phyloP scores from a whole-genome alignment of 83 land plant species.

The Picea mariana region DNA sequence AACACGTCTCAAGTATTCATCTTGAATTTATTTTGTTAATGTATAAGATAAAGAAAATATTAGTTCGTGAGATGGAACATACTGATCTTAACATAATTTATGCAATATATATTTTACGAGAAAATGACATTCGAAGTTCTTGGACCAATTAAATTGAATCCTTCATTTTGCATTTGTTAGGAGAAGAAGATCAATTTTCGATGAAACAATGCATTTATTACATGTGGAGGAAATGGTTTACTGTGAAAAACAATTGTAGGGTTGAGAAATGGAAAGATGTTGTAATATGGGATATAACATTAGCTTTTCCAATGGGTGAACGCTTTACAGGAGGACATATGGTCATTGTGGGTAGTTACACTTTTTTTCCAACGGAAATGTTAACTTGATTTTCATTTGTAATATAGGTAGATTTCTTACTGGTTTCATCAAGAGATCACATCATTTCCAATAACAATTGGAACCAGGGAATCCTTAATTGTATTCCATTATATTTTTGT shows the following conservation, averaged over 20 bases:
- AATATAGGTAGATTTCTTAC: conserved; percentile 59
- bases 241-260: conserved; percentile 20
- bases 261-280: conserved; percentile 38
- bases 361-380: conserved; percentile 62
- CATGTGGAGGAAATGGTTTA: not conserved
- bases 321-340: too few relatives aligned
- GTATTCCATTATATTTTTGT: conserved; percentile 48
- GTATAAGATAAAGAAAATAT: conserved; percentile 40
- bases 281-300: conserved; percentile 44
- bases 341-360: conserved; percentile 30
- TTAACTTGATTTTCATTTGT: conserved; percentile 54
- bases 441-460: conserved; percentile 45
- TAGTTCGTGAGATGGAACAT: conserved; percentile 37
- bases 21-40: conserved; percentile 58
- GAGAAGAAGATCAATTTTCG: conserved; percentile 12
- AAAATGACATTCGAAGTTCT: conserved; percentile 18
- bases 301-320: conserved; percentile 52
- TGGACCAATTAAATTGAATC: conserved; percentile 36
- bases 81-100: conserved; percentile 20
- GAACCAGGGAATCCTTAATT: conserved; percentile 60
- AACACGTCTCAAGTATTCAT: conserved; percentile 42
- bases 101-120: conserved; percentile 36
- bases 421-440: conserved; percentile 54
- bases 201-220: too few relatives aligned
- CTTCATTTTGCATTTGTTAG: conserved; percentile 29